Percentiles rank a stretch among this genome's conserved stretches.
These are phyloP conservation scores for Teunomyces panamensis DNA, from an alignment of 805 yeast genomes.

Conservation along the genomic window DNA sequence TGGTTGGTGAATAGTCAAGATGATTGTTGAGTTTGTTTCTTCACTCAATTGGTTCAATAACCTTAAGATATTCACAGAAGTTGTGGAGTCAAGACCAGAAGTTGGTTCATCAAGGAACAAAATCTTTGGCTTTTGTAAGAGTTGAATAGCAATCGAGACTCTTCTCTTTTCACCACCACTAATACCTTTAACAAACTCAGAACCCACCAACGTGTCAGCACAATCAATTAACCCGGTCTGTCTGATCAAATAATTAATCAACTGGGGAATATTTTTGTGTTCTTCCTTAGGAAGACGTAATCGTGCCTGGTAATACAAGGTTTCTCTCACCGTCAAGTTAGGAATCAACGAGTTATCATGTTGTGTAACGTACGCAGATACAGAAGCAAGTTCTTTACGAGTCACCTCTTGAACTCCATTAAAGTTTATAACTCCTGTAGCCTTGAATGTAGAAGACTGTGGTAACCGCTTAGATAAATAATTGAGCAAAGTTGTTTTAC, in stretches of 20 bases:
- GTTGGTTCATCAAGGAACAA: slow-evolving; percentile 85
- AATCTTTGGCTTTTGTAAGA: slow-evolving; percentile 68
- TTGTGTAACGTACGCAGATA: slow-evolving; percentile 77
- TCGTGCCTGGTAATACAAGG: slow-evolving; percentile 67
- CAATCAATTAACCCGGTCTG: slow-evolving; percentile 71
- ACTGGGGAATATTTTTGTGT: slow-evolving; percentile 40
- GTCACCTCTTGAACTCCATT: slow-evolving; percentile 25
- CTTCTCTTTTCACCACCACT: slow-evolving; percentile 68
- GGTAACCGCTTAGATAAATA: slow-evolving; percentile 56
- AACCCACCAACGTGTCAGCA: slow-evolving; percentile 60
- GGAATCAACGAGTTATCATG: slow-evolving; percentile 73
- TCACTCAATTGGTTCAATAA: slow-evolving; percentile 56
- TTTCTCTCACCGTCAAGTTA: slow-evolving; percentile 73
- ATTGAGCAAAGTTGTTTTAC: slow-evolving; percentile 68
- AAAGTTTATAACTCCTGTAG: slow-evolving; percentile 25
- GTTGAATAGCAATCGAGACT: slow-evolving; percentile 77
- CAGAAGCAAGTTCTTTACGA: slow-evolving; percentile 21
- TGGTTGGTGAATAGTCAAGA: slow-evolving; percentile 82
- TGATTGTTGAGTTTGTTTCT: slow-evolving; percentile 62
- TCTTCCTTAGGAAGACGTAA: slow-evolving; percentile 51
- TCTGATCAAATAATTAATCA: slow-evolving; percentile 58
- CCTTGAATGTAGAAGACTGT: slow-evolving; percentile 16
- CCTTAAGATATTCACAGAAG: slow-evolving; percentile 64
- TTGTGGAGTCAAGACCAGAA: slow-evolving; percentile 80
- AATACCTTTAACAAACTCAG: slow-evolving; percentile 37